A percentile compares a stretch with the other conserved stretches of the same genome.
Evolutionary conservation across 1,284 basidiomycete species (phyloP).

Genomic region (Malassezia yamatoensis): DNA sequence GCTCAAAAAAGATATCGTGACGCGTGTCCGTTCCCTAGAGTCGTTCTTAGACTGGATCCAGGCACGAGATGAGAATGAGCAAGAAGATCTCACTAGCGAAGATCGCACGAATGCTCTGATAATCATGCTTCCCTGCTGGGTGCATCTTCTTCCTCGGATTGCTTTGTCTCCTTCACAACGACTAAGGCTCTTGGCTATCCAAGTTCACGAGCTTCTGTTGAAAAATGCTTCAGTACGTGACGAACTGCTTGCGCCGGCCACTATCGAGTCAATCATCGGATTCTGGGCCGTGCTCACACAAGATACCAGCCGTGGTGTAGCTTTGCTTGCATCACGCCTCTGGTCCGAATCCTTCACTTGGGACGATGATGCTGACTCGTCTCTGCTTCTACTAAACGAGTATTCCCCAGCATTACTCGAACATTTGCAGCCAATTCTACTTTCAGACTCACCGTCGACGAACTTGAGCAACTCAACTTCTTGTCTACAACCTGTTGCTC

Average conservation of each 20-base stretch:
- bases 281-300: conserved; percentile 67
- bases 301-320: conserved; percentile 63
- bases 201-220: conserved; percentile 63
- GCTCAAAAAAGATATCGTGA: conserved; percentile 82
- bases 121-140: conserved; percentile 76
- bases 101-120: conserved; percentile 52
- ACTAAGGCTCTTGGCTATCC: conserved; percentile 61
- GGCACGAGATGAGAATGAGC: conserved; percentile 49
- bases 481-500: conserved; percentile 13
- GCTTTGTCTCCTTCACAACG: conserved; percentile 71
- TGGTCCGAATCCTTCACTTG: conserved; percentile 54
- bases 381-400: conserved; percentile 11
- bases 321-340: conserved; percentile 52
- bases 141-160: conserved; percentile 74
- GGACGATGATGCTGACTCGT: background rate
- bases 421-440: conserved; percentile 19
- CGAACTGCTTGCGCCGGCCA: conserved; percentile 57
- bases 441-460: conserved; percentile 26
- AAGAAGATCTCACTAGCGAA: conserved; percentile 10
- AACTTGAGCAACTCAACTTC: conserved; percentile 23
- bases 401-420: conserved; percentile 24
- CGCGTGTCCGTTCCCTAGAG: conserved; percentile 75
- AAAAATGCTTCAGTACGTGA: conserved; percentile 50
- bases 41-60: conserved; percentile 64
- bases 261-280: conserved; percentile 63